These are phyloP conservation scores for Paratinospora sagittata DNA, from an alignment of 164 flowering plant genomes.

Conservation along the genomic window DNA sequence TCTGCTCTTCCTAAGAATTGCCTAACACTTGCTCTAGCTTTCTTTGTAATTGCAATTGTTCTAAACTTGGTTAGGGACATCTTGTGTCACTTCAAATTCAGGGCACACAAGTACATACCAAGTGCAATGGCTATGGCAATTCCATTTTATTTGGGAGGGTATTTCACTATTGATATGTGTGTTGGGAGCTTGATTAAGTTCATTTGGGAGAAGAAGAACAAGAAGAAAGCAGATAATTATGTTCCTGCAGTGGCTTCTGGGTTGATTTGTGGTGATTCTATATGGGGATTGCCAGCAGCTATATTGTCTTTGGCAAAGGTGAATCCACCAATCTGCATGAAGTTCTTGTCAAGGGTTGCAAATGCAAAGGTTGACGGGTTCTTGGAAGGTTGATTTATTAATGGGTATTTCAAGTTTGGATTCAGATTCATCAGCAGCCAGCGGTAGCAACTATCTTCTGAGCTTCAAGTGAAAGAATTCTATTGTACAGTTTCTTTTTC, in stretches of 20 bases:
- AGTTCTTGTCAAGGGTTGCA: constrained; percentile 15
- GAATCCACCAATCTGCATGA: constrained; percentile 26
- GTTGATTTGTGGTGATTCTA: constrained; percentile 30
- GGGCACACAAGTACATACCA: constrained; percentile 20
- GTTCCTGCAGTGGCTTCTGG: constrained; percentile 32
- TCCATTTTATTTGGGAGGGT: constrained; percentile 29
- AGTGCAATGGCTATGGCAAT: constrained; percentile 37
- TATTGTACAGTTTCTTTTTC: no score
- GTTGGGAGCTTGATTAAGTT: constrained; percentile 28
- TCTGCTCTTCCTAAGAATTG: constrained; percentile 32
- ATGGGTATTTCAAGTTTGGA: no score
- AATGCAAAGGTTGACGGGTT: constrained; percentile 14
- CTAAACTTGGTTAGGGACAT: constrained; percentile 12
- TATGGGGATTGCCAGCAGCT: constrained; percentile 23
- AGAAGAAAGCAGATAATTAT: constrained; percentile 19
- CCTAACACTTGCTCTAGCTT: constrained; percentile 11
- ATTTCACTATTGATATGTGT: constrained; percentile 35
- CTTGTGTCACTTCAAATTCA: constrained; percentile 1
- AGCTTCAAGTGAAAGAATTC: no score
- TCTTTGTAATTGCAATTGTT: constrained; percentile 13
- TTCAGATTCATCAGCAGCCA: no score
- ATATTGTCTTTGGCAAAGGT: constrained; percentile 14
- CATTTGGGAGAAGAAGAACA: constrained; percentile 23
- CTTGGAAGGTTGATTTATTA: constrained; percentile 5
- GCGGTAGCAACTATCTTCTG: no score